Evolutionary conservation across 345 rosid species (phyloP), one percentile per base, ranked within the genome.

Genomic region (Sonneratia alba): DNA sequence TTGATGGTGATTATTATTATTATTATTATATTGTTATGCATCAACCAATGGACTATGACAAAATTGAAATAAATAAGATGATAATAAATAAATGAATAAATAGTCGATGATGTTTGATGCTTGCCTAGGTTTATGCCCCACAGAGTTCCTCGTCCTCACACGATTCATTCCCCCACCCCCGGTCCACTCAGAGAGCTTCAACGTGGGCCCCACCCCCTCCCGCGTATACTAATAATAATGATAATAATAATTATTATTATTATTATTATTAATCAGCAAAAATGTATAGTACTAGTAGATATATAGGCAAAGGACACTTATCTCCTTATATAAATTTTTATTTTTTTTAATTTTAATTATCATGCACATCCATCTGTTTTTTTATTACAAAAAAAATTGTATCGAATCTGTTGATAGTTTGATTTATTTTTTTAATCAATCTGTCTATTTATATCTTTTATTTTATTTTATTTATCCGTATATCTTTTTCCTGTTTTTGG

Each of bases 141-240:
- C 81, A 70, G 6, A 70, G 57, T 73, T 77, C 75, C 65, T 43
- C 34, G 59, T 73, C 49, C 68, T 74, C 87, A 77, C 79, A 40
- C 74, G 79, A 62, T 67, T 32, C 61, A 34, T 66, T n/a, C n/a
- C n/a, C n/a, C 19, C 12, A 27, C 32, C 67, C 64, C 32, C 34
- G 73, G 77, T 76, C 79, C 67, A 57, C 66, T 59, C 51, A 3
- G 69, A 48, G 53, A 22, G 21, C 8, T 34, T 40, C 43, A n/a
- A 18, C 18, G 73, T 34, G 36, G 82, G 71, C 19, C 80, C 77
- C 16, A 47, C 42, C 10, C 7, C 2, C n/a, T 49, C 1, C 10
- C 0, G 0, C 0, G 0, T 49, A 6, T 51, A 40, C 8, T 40
- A 4, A 8, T 40, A 40, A 40, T 40, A 40, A 40, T 40, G 4